Percentiles rank a stretch among this genome's conserved stretches.
Evolutionary conservation across 371 early-diverging fungal genomes (phyloP).

Genomic region (Syncephalis plumigaleata): DNA sequence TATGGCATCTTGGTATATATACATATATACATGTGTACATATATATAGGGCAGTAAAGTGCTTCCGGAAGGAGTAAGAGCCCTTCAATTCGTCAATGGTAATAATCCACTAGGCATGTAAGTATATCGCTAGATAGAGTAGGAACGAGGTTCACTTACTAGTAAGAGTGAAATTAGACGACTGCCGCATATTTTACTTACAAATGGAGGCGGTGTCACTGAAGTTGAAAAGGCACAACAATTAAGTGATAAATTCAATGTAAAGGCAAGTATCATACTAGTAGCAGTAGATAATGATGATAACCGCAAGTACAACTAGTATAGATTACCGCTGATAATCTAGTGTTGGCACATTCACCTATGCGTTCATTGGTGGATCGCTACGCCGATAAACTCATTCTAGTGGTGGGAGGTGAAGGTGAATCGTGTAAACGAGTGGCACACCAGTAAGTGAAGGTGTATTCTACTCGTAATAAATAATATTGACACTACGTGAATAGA

Average conservation of each 20-base stretch:
- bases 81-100: constrained; percentile 31
- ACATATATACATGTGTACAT: too few species aligned
- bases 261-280: constrained; percentile 15
- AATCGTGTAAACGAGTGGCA: constrained; percentile 42
- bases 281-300: neutral
- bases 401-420: constrained; percentile 47
- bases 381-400: constrained; percentile 42
- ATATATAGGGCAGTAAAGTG: constrained; percentile 21
- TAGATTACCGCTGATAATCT: constrained; percentile 47
- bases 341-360: constrained; percentile 72
- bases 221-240: constrained; percentile 49
- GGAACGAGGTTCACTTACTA: neutral
- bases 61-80: constrained; percentile 31
- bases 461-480: neutral
- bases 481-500: constrained; percentile 9
- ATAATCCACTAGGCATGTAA: constrained; percentile 26
- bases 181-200: constrained; percentile 66
- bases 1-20: too few species aligned
- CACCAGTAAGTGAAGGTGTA: constrained; percentile 12
- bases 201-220: constrained; percentile 77
- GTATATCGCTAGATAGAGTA: neutral
- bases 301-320: constrained; percentile 5
- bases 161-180: constrained; percentile 12
- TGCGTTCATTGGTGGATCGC: constrained; percentile 35
- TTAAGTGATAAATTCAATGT: constrained; percentile 39